Evolutionary conservation across 148 eudicot species (phyloP), one percentile per base, ranked within the genome.

Genomic region (Chenopodium suecicum): DNA sequence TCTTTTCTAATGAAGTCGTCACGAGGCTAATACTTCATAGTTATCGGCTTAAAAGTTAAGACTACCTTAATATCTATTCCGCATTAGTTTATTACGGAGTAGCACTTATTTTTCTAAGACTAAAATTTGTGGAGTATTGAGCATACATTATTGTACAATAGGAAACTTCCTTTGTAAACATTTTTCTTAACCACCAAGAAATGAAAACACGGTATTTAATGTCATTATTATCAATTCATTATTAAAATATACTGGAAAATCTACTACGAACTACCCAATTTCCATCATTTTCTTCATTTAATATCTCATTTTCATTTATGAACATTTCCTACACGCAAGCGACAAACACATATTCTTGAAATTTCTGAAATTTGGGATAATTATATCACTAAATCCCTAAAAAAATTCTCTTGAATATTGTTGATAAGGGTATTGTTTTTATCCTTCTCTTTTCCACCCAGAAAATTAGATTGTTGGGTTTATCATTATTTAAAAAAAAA

Each of bases 111-210:
- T 37, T 5, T 37, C 7, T 37, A 37, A 3, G 44, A 34, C 37
- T 48, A 48, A 48, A 48, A 48, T 48, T 9, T 48, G 52, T 48
- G 7, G 52, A 48, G 52, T 48, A 48, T 48, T 9, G 52, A 48
- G 12, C 10, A 31, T 31, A 12, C 52, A 48, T 9, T 10, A 41
- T 41, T 41, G 44, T 48, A 48, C 13, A 48, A 0, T 62, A 20
- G 7, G n/a, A 31, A 31, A 29, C 44, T 29, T 31, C 7, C 72
- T 14, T 68, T 29, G 74, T 58, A 74, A 80, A 75, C 73, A 52
- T 25, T 63, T 76, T 80, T 17, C 86, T 84, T 84, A 84, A 82
- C 63, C 29, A 81, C 84, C 75, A 84, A 84, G 86, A 81, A 77
- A 72, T 9, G 1, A 70, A 73, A 34, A 16, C 54, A 37, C 79